Base-by-base conservation (phyloP, 768 basidiomycete species). In the Lentinula lateritia region DNA sequence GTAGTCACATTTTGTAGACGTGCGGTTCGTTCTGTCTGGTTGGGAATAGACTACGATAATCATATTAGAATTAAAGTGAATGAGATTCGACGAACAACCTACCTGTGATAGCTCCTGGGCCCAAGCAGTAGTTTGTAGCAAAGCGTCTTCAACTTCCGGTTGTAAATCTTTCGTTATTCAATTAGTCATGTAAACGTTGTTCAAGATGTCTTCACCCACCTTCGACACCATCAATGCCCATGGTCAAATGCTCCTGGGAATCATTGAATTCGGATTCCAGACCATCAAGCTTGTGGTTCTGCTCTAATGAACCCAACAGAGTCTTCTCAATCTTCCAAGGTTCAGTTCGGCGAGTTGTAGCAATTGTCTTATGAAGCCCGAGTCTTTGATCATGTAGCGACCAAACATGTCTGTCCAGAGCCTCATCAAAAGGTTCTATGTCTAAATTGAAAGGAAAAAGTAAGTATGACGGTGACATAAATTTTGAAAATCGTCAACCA, bases 361-460 rank as follows among this genome's bases (percentile, higher is more conserved):
- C 58, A n/a, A 59, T 48, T 6, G 58, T 48, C 58, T 59, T 59
- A 12, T 59, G 58, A 34, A 46, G 48, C 38, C 45, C 58, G 4
- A 59, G 58, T 50, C 58, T 46, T 20, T 59, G 58, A 36, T 59
- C 58, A 38, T 59, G 58, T 20, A 59, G 15, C 10, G 58, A 59
- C 58, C 58, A 59, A 16, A 59, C 58, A 59, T 59, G 58, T 15
- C 58, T 32, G 46, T 59, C 58, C 15, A 59, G 58, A 16, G 58
- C 28, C 41, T 59, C 58, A 18, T 59, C 46, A 28, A 59, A 59
- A n/a, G 46, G 46, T 20, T 59, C 58, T 10, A 59, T 48, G 28
- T 59, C 58, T 59, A 36, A 3, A 8, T 35, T n/a, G 23, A n/a
- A 23, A 4, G 20, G 23, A 15, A n/a, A 32, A 15, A 43, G 16